Evolutionary conservation across 78 protist species (phyloP).

Genomic region (Neovahlkampfia damariscottae): DNA sequence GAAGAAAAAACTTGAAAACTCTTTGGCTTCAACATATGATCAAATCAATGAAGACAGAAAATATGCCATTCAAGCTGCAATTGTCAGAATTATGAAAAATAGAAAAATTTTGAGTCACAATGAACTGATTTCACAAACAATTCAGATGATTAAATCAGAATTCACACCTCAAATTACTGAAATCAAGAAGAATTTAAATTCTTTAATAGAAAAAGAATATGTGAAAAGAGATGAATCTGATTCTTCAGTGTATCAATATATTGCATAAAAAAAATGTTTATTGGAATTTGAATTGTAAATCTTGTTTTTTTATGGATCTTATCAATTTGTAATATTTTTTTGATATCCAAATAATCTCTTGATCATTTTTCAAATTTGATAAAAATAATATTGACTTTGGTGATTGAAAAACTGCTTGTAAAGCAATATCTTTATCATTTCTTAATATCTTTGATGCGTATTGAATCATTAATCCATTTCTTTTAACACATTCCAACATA

Average conservation of each 20-base stretch:
- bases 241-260: conserved; percentile 60
- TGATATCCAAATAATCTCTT: no score
- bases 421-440: no score
- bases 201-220: conserved; percentile 85
- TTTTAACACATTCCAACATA: no score
- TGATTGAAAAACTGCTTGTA: no score
- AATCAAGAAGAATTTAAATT: conserved; percentile 85
- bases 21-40: conserved; percentile 50
- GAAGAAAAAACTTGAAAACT: conserved; percentile 28
- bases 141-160: conserved; percentile 48
- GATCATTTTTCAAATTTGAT: no score
- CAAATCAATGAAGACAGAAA: conserved; percentile 64
- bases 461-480: no score
- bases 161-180: conserved; percentile 40
- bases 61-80: conserved; percentile 74
- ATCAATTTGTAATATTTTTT: no score
- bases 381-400: no score
- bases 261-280: no score
- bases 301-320: no score
- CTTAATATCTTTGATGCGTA: no score
- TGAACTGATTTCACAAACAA: conserved; percentile 52
- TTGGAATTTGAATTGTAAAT: no score
- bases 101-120: conserved; percentile 56
- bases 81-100: conserved; percentile 93
- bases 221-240: conserved; percentile 69